Evolutionary conservation across 2,329 filamentous ascomycete species (phyloP).

Genomic region (Claviceps citrina): DNA sequence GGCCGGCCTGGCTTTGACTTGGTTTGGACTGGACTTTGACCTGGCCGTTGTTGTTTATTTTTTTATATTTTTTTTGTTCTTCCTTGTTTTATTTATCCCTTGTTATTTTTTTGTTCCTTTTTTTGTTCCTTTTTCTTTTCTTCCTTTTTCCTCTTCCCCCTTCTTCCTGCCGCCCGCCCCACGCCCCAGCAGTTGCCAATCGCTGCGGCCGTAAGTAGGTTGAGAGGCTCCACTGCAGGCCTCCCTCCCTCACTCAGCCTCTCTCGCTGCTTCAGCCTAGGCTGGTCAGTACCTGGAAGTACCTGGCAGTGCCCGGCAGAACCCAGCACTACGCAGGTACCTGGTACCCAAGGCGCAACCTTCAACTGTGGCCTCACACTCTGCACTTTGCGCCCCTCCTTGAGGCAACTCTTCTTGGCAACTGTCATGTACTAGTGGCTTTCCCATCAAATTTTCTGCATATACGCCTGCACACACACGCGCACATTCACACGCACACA

Average conservation of each 20-base stretch:
- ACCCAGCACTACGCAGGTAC: neutral
- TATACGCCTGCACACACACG: neutral
- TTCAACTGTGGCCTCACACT: slow-evolving; percentile 4
- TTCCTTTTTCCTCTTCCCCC: too few relatives aligned
- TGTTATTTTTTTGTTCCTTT: neutral
- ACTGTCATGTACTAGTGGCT: slow-evolving; percentile 27
- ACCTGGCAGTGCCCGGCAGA: too few relatives aligned
- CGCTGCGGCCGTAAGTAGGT: too few relatives aligned
- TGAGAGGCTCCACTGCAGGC: too few relatives aligned
- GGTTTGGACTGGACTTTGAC: neutral
- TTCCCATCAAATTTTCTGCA: slow-evolving; percentile 13
- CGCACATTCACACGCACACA: slow-evolving; percentile 14
- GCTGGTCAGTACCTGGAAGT: too few relatives aligned
- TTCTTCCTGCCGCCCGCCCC: too few relatives aligned
- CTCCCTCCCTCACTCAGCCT: too few relatives aligned
- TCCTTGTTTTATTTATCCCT: neutral
- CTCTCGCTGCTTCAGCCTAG: too few relatives aligned
- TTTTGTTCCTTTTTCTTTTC: too few relatives aligned
- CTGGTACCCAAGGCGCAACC: slow-evolving; percentile 14
- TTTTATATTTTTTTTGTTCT: neutral
- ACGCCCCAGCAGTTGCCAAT: too few relatives aligned
- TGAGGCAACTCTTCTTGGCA: slow-evolving; percentile 16
- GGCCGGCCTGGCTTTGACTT: too few relatives aligned
- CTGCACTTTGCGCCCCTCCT: slow-evolving; percentile 4
- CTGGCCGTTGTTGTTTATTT: neutral